Base-by-base conservation (phyloP, 2,329 filamentous ascomycete genomes). In the Fusarium citri region DNA sequence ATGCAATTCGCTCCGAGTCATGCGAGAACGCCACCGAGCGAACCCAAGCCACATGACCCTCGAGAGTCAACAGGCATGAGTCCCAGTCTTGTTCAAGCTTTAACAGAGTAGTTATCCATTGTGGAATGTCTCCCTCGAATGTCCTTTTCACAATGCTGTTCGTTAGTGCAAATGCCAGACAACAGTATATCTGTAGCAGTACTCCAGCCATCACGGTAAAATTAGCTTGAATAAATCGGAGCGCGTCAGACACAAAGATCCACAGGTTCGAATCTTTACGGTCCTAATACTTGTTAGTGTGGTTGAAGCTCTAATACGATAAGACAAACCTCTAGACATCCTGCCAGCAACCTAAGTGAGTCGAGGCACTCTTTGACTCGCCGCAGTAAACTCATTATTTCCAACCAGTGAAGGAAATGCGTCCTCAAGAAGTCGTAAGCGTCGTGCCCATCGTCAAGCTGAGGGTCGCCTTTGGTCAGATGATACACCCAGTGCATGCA, bases 301-400 rank as follows among this genome's bases (percentile, higher is more conserved):
- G 11, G 5, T 20, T 26, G 7, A 26, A n/a, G 16, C 8, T 3
- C 5, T 1, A n/a, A 40, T 1, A 25, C 6, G 15, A 2, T 0
- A 26, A 15, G 18, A 50, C 48, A 6, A 26, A 50, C 48, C 48
- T 50, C 48, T 7, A 26, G 4, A 11, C 18, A 40, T 50, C 11
- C 15, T n/a, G 47, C 30, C 11, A 50, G 9, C 9, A 31, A 26
- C 7, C 3, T n/a, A 2, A 50, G 47, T 20, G 18, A 26, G 18
- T 50, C 31, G 1, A 50, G 48, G 10, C 48, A 50, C 25, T 40
- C 48, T 2, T 40, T 40, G 0, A 26, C 11, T 50, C 48, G 48
- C 8, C 48, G 10, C 22, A 50, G 30, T 9, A 50, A 37, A 6
- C 47, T 50, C 20, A 49, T 23, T 4, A 3, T 16, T 14, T 49